Evolutionary conservation across 768 basidiomycete genomes (phyloP).

Genomic region (Sporobolomyces roseus): DNA sequence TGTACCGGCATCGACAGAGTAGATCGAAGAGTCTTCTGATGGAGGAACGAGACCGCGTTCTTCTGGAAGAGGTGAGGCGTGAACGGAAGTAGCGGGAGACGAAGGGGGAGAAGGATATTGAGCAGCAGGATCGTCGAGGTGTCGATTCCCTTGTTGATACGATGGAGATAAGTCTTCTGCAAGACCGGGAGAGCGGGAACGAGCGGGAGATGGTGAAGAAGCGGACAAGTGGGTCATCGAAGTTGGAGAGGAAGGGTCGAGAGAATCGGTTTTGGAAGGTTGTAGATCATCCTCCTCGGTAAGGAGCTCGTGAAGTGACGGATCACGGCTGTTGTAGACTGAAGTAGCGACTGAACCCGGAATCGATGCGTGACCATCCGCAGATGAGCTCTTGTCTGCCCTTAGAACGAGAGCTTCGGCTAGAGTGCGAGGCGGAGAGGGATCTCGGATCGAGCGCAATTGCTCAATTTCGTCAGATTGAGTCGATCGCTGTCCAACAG

Average conservation of each 20-base stretch:
- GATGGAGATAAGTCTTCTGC: neutral
- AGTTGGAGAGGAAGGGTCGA: neutral
- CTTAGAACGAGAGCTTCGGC: neutral
- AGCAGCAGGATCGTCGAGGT: constrained; percentile 9
- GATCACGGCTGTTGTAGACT: constrained; percentile 8
- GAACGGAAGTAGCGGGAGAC: neutral
- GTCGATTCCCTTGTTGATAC: neutral
- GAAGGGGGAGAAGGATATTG: constrained; percentile 23
- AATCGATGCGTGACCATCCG: neutral
- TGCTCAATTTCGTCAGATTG: no score
- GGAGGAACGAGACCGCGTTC: neutral
- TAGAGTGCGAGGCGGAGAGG: neutral
- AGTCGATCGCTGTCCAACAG: no score
- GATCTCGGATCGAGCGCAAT: no score
- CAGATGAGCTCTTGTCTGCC: neutral
- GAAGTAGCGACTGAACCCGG: neutral
- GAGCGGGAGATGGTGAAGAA: neutral
- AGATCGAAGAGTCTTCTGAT: neutral
- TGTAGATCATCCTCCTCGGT: neutral
- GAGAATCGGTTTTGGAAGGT: neutral
- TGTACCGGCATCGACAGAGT: neutral
- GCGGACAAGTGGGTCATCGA: no score
- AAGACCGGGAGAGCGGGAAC: neutral
- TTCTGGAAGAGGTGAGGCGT: neutral
- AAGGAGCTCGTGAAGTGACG: neutral